These are phyloP conservation scores for Straminergon stramineum DNA, from an alignment of 225 moss, liverwort and hornwort species.

Conservation along the genomic window DNA sequence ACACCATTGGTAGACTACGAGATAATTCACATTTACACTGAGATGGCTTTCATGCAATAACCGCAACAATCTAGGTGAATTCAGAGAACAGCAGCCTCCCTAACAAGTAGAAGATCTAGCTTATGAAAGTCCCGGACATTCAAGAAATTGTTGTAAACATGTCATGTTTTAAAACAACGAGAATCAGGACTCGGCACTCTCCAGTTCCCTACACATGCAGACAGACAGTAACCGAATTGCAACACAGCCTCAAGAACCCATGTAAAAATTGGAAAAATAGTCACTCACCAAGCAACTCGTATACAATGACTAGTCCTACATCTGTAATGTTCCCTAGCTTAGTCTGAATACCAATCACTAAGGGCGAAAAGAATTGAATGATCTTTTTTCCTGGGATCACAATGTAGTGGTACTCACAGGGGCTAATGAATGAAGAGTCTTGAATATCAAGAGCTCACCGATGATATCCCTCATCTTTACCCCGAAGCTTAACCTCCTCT, in stretches of 20 bases:
- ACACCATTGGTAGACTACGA: background rate
- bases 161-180: background rate
- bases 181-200: background rate
- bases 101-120: background rate
- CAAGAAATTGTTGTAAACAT: background rate
- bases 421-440: background rate
- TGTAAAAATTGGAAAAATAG: background rate
- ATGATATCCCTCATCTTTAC: background rate
- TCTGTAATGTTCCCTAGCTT: background rate
- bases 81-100: background rate
- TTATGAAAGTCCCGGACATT: background rate
- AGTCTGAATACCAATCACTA: background rate
- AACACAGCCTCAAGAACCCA: background rate
- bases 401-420: background rate
- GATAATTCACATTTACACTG: background rate
- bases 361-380: slow-evolving; percentile 15
- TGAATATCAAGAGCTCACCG: background rate
- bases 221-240: background rate
- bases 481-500: background rate
- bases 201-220: background rate
- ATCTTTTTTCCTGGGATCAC: background rate
- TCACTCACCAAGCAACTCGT: background rate
- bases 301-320: background rate
- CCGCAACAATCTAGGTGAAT: background rate
- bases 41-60: too few relatives aligned